Evolutionary conservation across 306 rosid species (phyloP), one percentile per base, ranked within the genome.

Genomic region (Cicer cuneatum): DNA sequence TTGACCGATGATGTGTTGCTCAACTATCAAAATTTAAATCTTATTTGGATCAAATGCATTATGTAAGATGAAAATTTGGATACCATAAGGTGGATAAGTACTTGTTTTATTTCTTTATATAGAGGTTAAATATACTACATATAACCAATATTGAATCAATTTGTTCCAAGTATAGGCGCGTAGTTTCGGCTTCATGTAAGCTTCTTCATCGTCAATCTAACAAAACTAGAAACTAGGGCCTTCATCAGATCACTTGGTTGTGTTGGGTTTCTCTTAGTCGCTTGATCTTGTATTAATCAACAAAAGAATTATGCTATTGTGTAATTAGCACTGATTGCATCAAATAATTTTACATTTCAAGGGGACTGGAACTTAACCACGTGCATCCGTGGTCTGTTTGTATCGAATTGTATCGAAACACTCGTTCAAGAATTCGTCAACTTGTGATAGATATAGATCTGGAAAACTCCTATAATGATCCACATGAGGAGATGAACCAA

Each of bases 391-490:
- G 41, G 13, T 56, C 12, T 62, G 71, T 78, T 67, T 73, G 72
- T 46, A 3, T 86, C 82, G 73, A 71, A 64, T 67, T 73, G 72
- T 46, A 3, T 86, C 82, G 73, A 71, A 64, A 71, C 85, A 76
- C 18, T 76, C 71, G 0, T 76, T 71, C 78, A 71, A 71, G 76
- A 92, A 92, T 18, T 70, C 46, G 74, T 78, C 78, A 45, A 89
- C 84, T 84, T 81, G 75, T 9, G 85, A 87, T 29, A 88, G 78
- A 79, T 94, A 94, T 7, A 83, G 10, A 46, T 85, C 81, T 0
- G 99, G 96, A 66, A 86, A 92, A 45, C 66, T 83, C 75, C 99
- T 83, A 81, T 76, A 90, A 76, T 94, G 99, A 71, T 94, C 97
- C 65, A 94, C 99, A 9, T 94, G 99, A 5, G 99, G 90, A 6